A percentile compares a stretch with the other conserved stretches of the same genome.
Conservation (phyloP, 345 rosid genomes). For the Eucalyptus pauciflora region DNA sequence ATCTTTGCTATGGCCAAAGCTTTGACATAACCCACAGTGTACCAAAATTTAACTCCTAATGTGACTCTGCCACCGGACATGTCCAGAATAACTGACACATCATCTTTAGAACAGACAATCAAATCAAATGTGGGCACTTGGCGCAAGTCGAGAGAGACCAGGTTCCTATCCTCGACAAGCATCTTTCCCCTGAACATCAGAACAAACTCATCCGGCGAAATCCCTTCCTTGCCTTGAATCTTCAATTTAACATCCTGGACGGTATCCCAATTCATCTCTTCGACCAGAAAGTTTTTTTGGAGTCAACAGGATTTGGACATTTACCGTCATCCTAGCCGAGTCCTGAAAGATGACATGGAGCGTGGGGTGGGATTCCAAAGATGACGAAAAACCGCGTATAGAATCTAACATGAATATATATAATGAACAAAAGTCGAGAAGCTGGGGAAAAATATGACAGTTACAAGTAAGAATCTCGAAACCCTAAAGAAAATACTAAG, state of each 20-base stretch:
- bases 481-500: background rate
- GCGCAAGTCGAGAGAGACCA: background rate
- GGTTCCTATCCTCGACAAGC: background rate
- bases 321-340: background rate
- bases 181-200: background rate
- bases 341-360: background rate
- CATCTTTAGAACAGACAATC: background rate
- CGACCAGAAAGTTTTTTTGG: background rate
- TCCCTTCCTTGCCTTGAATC: background rate
- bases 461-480: background rate
- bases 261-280: background rate
- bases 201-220: fast-evolving
- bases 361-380: no score
- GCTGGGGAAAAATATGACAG: background rate
- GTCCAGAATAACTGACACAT: background rate
- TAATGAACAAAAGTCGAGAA: no score
- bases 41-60: background rate
- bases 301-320: background rate
- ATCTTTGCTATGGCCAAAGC: background rate
- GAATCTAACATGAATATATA: no score
- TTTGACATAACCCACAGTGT: background rate
- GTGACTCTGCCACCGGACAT: background rate
- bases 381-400: no score
- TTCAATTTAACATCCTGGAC: background rate
- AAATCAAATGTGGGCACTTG: background rate